Evolutionary conservation across 495 filamentous ascomycete genomes (phyloP), one percentile per base, ranked within the genome.

Genomic region (Aspergillus bridgeri): DNA sequence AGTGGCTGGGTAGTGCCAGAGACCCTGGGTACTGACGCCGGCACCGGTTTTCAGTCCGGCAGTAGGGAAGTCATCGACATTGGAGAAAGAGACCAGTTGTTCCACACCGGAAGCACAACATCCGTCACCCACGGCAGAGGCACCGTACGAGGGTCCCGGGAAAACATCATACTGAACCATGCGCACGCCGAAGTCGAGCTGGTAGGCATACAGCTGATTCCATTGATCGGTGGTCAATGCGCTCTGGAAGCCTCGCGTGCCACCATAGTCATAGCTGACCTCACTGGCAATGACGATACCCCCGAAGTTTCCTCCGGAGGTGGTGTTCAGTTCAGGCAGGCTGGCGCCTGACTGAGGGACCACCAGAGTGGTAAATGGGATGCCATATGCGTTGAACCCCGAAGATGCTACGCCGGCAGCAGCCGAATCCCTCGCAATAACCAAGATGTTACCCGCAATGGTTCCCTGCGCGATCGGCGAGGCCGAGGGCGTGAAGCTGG

Each of bases 131-230:
- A 74, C 48, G 19, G 64, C 62, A n/a, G 56, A 61, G 46, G 71
- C 70, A 42, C 83, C 83, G 51, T 74, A 81, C n/a, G 78, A 73
- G 13, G 75, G 69, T 21, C 75, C 74, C 1, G 83, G 83, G 51
- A 74, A 85, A 17, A 78, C 78, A 66, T 84, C 83, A 15, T 84
- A 72, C 50, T 83, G 79, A 25, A 86, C 83, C 81, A 86, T 82
- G 20, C 83, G 76, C 3, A 85, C 77, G n/a, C 79, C 76, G 56
- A 81, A 86, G 23, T 64, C 68, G 4, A 76, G 74, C 69, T 86
- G 83, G 58, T 86, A 86, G 24, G 75, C 71, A 61, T 81, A 85
- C 2, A 86, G 61, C 56, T 73, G 63, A 38, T 78, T 70, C 83
- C 81, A 84, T 68, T 86, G 83, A 33, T 75, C 77, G 6, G 72